Conservation (phyloP, 768 basidiomycete genomes). For the Stropharia rugosoannulata region DNA sequence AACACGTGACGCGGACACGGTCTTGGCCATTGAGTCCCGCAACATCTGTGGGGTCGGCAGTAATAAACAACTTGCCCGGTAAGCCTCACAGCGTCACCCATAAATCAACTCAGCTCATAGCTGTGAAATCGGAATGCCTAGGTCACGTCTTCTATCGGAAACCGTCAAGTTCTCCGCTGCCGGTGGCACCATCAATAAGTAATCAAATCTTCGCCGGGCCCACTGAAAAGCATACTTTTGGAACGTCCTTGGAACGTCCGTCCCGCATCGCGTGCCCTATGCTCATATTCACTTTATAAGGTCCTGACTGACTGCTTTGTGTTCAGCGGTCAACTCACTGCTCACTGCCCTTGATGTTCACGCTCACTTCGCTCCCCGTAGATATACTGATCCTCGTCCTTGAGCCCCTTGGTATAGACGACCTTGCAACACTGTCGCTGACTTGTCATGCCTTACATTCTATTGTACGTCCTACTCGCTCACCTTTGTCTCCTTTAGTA, state of each 20-base stretch:
- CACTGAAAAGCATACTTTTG: slow-evolving; percentile 10
- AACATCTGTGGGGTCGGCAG: too few relatives aligned
- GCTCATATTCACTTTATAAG: neutral
- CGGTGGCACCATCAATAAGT: neutral
- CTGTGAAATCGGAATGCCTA: too few relatives aligned
- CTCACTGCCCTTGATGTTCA: slow-evolving; percentile 17
- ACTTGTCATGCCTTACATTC: slow-evolving; percentile 37
- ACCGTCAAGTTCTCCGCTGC: neutral
- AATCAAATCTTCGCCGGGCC: slow-evolving; percentile 10
- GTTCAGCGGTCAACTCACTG: neutral
- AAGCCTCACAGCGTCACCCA: too few relatives aligned
- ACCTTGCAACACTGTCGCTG: slow-evolving; percentile 40
- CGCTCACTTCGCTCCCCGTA: slow-evolving; percentile 39
- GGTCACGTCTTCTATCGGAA: too few relatives aligned
- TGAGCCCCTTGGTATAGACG: slow-evolving; percentile 39
- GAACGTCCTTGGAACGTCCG: slow-evolving; percentile 12
- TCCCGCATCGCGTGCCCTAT: slow-evolving; percentile 8
- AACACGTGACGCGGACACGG: slow-evolving; percentile 1
- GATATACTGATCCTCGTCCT: slow-evolving; percentile 60
- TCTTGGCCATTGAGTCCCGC: neutral
- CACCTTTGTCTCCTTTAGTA: neutral
- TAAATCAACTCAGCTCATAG: too few relatives aligned
- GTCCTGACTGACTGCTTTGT: neutral
- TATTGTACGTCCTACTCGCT: slow-evolving; percentile 39
- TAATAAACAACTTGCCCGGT: too few relatives aligned